Conservation (phyloP, 768 basidiomycete genomes). For the Favolaschia claudopus region DNA sequence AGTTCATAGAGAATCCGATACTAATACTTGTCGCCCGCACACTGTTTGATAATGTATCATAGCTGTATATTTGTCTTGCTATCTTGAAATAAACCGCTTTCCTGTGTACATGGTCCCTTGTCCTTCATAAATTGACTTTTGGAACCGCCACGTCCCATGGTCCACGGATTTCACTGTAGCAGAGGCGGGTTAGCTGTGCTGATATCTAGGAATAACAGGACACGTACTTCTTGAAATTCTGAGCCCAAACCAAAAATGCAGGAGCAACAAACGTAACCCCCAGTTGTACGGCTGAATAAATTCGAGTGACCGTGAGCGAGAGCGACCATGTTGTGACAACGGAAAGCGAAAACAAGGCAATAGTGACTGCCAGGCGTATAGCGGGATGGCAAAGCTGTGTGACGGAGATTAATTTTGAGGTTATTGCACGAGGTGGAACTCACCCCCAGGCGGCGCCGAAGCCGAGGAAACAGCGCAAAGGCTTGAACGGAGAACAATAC, state of each 20-base stretch:
- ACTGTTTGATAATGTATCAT: slow-evolving; percentile 27
- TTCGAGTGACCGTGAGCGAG: slow-evolving; percentile 60
- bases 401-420: slow-evolving; percentile 12
- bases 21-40: slow-evolving; percentile 21
- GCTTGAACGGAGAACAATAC: slow-evolving; percentile 83
- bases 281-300: slow-evolving; percentile 58
- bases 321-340: slow-evolving; percentile 60
- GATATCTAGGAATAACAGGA: slow-evolving; percentile 17
- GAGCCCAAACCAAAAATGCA: slow-evolving; percentile 81
- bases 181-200: slow-evolving; percentile 14
- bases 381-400: slow-evolving; percentile 54
- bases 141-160: slow-evolving; percentile 92
- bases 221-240: slow-evolving; percentile 87
- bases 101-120: background rate
- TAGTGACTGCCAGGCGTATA: slow-evolving; percentile 62
- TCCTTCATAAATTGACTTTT: slow-evolving; percentile 55
- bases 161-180: slow-evolving; percentile 80
- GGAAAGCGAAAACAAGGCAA: slow-evolving; percentile 56
- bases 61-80: slow-evolving; percentile 27
- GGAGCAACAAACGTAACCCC: slow-evolving; percentile 79
- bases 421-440: slow-evolving; percentile 27
- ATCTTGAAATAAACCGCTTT: slow-evolving; percentile 21
- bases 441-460: slow-evolving; percentile 79
- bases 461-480: slow-evolving; percentile 85
- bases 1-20: slow-evolving; percentile 10